Evolutionary conservation across 2,329 filamentous ascomycete species (phyloP), one percentile per base, ranked within the genome.

Genomic region (Metarhizium sp.): DNA sequence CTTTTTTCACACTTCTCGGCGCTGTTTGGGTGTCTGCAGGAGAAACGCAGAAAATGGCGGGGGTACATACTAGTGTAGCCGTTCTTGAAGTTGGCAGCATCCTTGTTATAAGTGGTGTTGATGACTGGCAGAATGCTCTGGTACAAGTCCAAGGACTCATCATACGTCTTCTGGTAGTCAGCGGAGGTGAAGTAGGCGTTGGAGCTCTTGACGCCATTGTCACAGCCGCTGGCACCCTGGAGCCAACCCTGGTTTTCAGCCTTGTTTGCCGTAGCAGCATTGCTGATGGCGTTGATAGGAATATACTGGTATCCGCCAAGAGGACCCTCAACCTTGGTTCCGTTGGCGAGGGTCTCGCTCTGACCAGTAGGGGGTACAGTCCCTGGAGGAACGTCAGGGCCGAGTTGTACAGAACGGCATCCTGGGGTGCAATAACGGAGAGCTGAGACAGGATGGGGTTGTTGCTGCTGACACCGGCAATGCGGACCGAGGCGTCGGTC

Each of bases 231-330:
- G 59, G 73, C 71, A 48, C 79, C 80, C 68, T 85, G 81, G 0
- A 85, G 73, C 81, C 81, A 85, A 29, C 72, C 75, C 55, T 67
- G 78, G 63, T 75, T 75, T 70, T 84, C 80, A 2, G 78, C 74
- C 61, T 82, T 79, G 6, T 75, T 71, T 29, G 75, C 72, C 54
- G 83, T 78, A 14, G 80, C 77, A 10, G 68, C 82, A 2, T 75
- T 77, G 2, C 75, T 68, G 32, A 87, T 76, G 3, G 80, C 73
- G 57, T 84, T 80, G 55, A 96, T 76, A 18, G 89, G 88, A 61
- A 95, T 86, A 58, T 94, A 81, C 71, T 96, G 92, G 68, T 91
- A 95, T 30, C 91, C 91, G 58, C 82, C 76, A 65, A 95, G 73
- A 0, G 92, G 90, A 1, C 84, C 75, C 56, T 82, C 73, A 13